Percentiles rank a stretch among this genome's conserved stretches.
These are phyloP conservation scores for Rhododendron williamsianum DNA, from an alignment of 148 eudicot genomes.

Conservation along the genomic window DNA sequence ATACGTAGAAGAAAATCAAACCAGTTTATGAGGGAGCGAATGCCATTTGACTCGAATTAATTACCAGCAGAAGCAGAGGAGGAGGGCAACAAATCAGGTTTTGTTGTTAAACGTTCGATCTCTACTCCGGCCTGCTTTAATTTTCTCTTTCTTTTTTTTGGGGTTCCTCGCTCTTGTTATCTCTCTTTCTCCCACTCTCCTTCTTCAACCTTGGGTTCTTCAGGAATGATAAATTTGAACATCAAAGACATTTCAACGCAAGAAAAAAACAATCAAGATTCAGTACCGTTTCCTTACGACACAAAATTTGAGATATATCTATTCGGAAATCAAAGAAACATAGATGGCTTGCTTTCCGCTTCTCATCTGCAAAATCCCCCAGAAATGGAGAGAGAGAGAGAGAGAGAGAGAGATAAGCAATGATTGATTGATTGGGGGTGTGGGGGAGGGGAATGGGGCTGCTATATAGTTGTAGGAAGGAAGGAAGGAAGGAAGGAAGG, in stretches of 20 bases:
- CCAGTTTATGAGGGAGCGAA: not conserved
- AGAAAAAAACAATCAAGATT: not conserved
- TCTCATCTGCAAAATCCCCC: not conserved
- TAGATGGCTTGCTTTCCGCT: not conserved
- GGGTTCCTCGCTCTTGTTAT: constrained; percentile 14
- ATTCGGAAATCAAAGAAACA: not conserved
- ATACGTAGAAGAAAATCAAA: not conserved
- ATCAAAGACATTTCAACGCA: constrained; percentile 37
- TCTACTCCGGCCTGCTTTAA: not conserved
- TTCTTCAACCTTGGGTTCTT: constrained; percentile 45
- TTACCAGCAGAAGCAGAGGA: constrained; percentile 3
- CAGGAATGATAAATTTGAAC: constrained; percentile 28
- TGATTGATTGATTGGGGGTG: not conserved
- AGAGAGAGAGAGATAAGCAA: not conserved
- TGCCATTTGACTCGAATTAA: not conserved
- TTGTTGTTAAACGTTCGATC: not conserved
- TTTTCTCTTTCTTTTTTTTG: not conserved
- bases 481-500: not conserved
- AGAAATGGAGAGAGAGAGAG: not conserved
- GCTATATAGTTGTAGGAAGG: not conserved
- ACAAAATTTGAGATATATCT: not conserved
- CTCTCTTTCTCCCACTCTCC: constrained; percentile 78
- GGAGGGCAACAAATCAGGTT: not conserved
- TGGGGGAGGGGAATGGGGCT: not conserved
- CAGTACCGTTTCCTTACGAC: not conserved